A percentile compares a stretch with the other conserved stretches of the same genome.
Evolutionary conservation across 2,329 filamentous ascomycete genomes (phyloP).

Genomic region (Fusarium sublunatum): DNA sequence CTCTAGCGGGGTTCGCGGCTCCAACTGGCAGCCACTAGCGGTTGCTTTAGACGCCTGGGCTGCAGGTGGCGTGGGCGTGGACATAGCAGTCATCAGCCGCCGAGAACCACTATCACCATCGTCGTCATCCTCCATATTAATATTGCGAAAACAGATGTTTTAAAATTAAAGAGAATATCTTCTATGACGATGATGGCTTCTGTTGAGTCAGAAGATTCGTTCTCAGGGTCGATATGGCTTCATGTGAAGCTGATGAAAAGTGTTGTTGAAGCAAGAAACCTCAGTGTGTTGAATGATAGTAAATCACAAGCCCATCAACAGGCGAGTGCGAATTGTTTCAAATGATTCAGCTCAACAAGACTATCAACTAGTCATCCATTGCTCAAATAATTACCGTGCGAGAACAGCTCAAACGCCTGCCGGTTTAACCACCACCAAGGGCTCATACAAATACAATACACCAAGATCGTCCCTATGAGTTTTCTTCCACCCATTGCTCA

Average conservation of each 20-base stretch:
- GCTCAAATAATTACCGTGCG: not conserved
- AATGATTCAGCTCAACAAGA: not conserved
- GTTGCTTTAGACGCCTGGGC: not conserved
- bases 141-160: not conserved
- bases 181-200: not conserved
- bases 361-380: not conserved
- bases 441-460: constrained; percentile 8
- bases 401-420: constrained; percentile 18
- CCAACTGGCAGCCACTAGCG: constrained; percentile 4
- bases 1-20: not conserved
- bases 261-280: not conserved
- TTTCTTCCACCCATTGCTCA: constrained; percentile 67
- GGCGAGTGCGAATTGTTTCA: not conserved
- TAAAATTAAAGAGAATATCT: not conserved
- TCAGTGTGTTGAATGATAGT: not conserved
- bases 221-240: not conserved
- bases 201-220: not conserved
- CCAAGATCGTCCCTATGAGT: constrained; percentile 40
- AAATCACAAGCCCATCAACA: not conserved
- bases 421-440: not conserved
- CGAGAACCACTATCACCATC: not conserved
- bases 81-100: not conserved
- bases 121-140: not conserved
- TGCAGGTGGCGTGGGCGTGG: constrained; percentile 24
- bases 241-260: not conserved